A percentile compares a stretch with the other conserved stretches of the same genome.
Conservation (phyloP, 176 grass and related monocot genomes). For the Triticum monococcum region DNA sequence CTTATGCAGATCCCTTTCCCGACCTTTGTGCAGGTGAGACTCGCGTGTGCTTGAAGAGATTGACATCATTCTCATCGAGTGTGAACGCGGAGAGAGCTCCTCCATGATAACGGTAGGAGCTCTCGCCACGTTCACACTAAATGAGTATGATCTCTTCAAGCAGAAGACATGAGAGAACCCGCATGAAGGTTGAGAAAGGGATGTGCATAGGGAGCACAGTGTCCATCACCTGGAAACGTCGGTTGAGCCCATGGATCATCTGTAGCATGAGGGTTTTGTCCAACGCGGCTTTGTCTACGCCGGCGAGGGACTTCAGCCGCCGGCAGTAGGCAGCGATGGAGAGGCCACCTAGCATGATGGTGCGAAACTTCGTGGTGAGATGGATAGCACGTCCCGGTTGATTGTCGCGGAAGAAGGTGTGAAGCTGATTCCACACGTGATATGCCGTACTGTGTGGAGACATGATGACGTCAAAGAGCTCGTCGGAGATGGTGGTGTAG, state of each 20-base stretch:
- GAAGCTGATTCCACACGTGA: too few relatives aligned
- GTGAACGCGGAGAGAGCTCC: too few relatives aligned
- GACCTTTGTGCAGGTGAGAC: not conserved
- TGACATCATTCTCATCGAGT: not conserved
- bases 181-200: not conserved
- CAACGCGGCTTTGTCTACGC: not conserved
- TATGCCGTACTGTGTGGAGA: too few relatives aligned
- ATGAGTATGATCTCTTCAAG: too few relatives aligned
- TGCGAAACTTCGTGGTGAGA: too few relatives aligned
- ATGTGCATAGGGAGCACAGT: not conserved
- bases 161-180: too few relatives aligned
- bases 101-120: too few relatives aligned
- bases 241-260: not conserved
- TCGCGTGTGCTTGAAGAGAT: not conserved
- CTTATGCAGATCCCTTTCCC: not conserved
- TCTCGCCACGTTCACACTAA: too few relatives aligned
- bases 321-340: too few relatives aligned
- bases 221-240: not conserved
- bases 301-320: not conserved
- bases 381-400: too few relatives aligned
- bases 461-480: not conserved
- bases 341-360: too few relatives aligned
- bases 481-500: not conserved
- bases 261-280: not conserved
- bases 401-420: too few relatives aligned